Evolutionary conservation across 2,329 filamentous ascomycete genomes (phyloP), one percentile per base, ranked within the genome.

Genomic region (Aureobasidium sp.): DNA sequence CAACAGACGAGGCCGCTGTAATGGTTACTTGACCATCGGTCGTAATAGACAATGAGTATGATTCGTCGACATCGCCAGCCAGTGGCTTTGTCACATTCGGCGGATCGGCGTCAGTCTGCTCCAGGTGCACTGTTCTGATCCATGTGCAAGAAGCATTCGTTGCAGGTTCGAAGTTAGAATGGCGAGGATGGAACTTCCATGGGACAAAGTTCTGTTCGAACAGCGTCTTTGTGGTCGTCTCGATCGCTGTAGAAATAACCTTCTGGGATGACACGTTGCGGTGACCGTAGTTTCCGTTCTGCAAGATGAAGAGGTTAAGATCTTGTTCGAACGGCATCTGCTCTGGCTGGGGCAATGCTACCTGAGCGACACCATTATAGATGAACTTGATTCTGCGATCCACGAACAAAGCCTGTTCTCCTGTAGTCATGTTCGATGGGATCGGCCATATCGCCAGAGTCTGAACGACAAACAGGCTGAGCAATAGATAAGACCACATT

Each of bases 161-260:
- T 8, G 64, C 60, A 0, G 90, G 89, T 73, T 93, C 88, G 65
- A 84, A 88, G 44, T 82, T 70, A 61, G 82, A 80, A 67, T 85
- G 80, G 37, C 87, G 83, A 27, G 82, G 80, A 65, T 88, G 82
- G 61, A 94, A 83, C 76, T 87, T 91, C 89, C 89, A 94, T 0
- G 90, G 90, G 17, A 90, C 82, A 65, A 92, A 85, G 67, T 83
- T 85, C 63, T 87, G 77, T 29, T 82, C 75, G 73, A 91, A 88
- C 62, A 93, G 84, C 62, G 81, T 83, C 27, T 80, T 73, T 65
- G 86, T 77, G 11, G 87, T 80, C 51, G 87, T 82, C 25, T 76
- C 67, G 36, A 82, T 76, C 8, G 80, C 79, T 62, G 73, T 75
- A 25, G 76, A 70, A 17, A 82, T 67, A 12, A 82, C 77, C 74